Evolutionary conservation across 164 flowering plant species (phyloP), one percentile per base, ranked within the genome.

Genomic region (Warburgia ugandensis): DNA sequence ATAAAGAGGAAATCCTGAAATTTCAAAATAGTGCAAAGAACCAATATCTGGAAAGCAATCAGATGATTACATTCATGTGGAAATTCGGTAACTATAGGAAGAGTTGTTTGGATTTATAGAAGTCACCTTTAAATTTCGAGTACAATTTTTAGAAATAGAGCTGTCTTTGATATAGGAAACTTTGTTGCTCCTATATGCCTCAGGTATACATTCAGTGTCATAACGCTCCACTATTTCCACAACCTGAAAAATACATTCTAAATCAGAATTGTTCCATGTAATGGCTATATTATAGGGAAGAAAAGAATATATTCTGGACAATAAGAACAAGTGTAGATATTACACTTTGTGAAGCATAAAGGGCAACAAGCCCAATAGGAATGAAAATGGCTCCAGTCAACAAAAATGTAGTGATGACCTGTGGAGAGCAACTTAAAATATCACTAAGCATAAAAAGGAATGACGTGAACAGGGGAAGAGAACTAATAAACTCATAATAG

Each of bases 161-260:
- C 25, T 48, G 54, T 84, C 79, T 66, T 63, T 70, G 36, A 87
- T 78, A 47, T 77, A 87, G 37, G 82, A 74, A 59, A 78, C 63
- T 63, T 76, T 84, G 45, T 84, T 64, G 56, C 71, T 64, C 67
- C 50, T 71, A 50, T 50, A 80, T 47, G 21, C 40, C 35, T 65
- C 73, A 17, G 86, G 94, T 29, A 87, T 61, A 63, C 96, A 87
- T 8, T 77, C 88, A 61, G 53, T 52, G 55, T 87, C 94, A 70
- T 87, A 87, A 17, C 84, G 71, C 9, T 80, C 80, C 38, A 82
- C 86, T 63, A 82, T 74, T 68, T 87, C 94, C 29, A 78, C 74
- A 52, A 82, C 94, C 96, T 87, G 61, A 26, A 71, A 42, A 50
- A 27, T 17, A 48, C 39, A 45, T 40, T 42, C 12, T n/a, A 28